These are phyloP conservation scores for Xerocomellus dryophilus DNA, from an alignment of 768 basidiomycete species.

Conservation along the genomic window DNA sequence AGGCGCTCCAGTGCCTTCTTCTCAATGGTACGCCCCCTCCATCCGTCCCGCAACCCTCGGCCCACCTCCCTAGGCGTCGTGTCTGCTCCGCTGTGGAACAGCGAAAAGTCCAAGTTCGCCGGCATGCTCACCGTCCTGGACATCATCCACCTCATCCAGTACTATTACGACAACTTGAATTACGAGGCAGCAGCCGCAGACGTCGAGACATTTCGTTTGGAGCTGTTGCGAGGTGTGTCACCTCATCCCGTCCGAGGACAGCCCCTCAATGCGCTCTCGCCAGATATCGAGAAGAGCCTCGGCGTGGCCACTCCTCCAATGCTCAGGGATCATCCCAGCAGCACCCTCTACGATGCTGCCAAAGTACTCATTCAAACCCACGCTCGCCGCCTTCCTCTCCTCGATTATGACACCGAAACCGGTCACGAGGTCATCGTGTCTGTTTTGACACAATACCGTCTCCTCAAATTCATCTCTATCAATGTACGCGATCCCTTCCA, in stretches of 20 bases:
- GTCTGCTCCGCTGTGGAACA: conserved; percentile 98
- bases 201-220: conserved; percentile 88
- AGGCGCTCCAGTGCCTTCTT: conserved; percentile 83
- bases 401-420: conserved; percentile 90
- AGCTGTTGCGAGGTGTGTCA: conserved; percentile 77
- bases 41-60: background rate
- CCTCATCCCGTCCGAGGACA: conserved; percentile 6
- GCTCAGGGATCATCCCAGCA: conserved; percentile 81
- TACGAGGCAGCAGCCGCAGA: conserved; percentile 84
- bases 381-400: conserved; percentile 88
- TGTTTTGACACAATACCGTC: conserved; percentile 94
- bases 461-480: conserved; percentile 97
- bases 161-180: conserved; percentile 85
- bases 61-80: conserved; percentile 69
- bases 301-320: conserved; percentile 92
- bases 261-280: conserved; percentile 3
- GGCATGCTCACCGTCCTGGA: conserved; percentile 99
- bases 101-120: conserved; percentile 86
- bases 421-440: conserved; percentile 95
- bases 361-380: conserved; percentile 91
- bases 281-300: conserved; percentile 92
- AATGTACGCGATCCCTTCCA: conserved; percentile 57
- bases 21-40: conserved; percentile 58
- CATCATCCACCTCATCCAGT: conserved; percentile 98
- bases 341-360: conserved; percentile 87